A percentile compares a stretch with the other conserved stretches of the same genome.
Evolutionary conservation across 495 filamentous ascomycete species (phyloP).

Genomic region (Tuber indicum): DNA sequence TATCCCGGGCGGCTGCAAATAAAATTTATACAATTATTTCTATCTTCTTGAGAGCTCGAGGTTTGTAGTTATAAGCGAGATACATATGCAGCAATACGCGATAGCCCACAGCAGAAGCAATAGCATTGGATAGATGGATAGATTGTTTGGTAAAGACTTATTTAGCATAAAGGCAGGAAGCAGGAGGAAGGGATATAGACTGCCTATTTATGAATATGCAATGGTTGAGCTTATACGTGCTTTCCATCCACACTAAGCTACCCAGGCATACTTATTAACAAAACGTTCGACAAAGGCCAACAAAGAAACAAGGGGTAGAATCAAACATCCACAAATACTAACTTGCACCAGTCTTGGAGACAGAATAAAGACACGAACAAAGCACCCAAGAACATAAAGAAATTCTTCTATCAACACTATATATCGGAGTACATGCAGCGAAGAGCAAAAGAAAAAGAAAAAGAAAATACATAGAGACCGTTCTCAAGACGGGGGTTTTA

Average conservation of each 20-base stretch:
- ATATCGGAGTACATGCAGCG: not conserved
- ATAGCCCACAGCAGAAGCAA: not conserved
- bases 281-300: not conserved
- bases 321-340: not conserved
- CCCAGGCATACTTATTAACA: not conserved
- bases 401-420: not conserved
- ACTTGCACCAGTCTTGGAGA: not conserved
- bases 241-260: not conserved
- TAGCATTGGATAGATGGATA: not conserved
- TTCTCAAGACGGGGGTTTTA: too few relatives aligned
- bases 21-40: not conserved
- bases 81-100: not conserved
- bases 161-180: not conserved
- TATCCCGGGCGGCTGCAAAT: not conserved
- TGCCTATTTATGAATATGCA: not conserved
- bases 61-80: not conserved
- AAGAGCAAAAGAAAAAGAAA: not conserved
- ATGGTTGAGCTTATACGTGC: not conserved
- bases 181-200: not conserved
- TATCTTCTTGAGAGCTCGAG: not conserved
- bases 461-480: too few relatives aligned
- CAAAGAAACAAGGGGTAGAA: not conserved
- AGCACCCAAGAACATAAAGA: not conserved
- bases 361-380: not conserved
- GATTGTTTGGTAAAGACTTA: not conserved